Evolutionary conservation across 805 yeast species (phyloP), one percentile per base, ranked within the genome.

Genomic region (Lachancea nothofagi): DNA sequence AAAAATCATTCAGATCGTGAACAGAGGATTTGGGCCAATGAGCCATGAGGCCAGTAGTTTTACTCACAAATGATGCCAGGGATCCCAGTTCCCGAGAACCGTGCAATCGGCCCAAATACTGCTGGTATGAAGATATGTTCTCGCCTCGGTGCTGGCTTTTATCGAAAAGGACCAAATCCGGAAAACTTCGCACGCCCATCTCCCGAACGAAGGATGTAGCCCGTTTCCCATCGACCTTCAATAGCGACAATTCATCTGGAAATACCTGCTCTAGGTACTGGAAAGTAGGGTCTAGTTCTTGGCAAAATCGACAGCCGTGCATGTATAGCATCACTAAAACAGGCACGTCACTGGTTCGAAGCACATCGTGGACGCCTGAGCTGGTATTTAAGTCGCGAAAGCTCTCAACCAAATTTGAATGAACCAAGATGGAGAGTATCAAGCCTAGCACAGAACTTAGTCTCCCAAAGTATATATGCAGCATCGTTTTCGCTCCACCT

Each of bases 141-240:
- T 29, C 33, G n/a, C n/a, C 33, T 8, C 7, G 5, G 5, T 18
- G 43, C 69, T 35, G 71, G 29, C 61, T 59, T 34, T 62, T 61
- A 24, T 69, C 57, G 43, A 73, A 69, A 5, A 78, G 50, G 47
- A 69, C 67, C 36, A 78, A 42, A 1, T 71, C 62, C 1, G 85
- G 85, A 51, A 64, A 78, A 14, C 65, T 66, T 8, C 48, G 43
- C 3, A 78, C 60, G 12, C 52, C 49, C 42, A 75, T 74, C 34
- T 67, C 53, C 24, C 48, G 49, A 27, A 69, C 57, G 5, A 74
- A 55, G 13, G 65, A 51, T 26, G 51, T 54, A 46, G 64, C 64
- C 9, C 49, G 41, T 9, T 56, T 51, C 2, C 62, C 71, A 24
- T 67, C 59, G 9, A 66, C 50, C 45, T 58, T 65, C 20, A 61